Evolutionary conservation across 1,284 basidiomycete genomes (phyloP), one percentile per base, ranked within the genome.

Genomic region (Ustilago sp.): DNA sequence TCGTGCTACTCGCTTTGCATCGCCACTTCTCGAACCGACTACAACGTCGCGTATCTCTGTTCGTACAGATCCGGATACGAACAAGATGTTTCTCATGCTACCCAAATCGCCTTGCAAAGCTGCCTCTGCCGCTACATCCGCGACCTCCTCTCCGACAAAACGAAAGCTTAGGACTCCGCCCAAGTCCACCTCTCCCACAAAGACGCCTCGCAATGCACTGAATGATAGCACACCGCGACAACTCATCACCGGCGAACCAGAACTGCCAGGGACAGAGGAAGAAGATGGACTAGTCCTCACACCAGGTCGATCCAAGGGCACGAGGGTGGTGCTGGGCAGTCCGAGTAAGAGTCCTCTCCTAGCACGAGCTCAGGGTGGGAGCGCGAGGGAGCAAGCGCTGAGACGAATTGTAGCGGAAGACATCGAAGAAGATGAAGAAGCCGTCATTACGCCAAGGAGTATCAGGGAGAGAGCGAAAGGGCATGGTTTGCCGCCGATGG

Each of bases 271-370:
- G 2, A 67, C 60, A 5, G 71, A 68, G 17, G 68, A 77, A 34
- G 79, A 80, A 23, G 79, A 80, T 48, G 79, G 74, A 0, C 68
- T 77, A 13, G 67, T 78, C 1, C 71, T 80, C 28, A 80, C 75
- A 6, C 77, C 77, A 0, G 77, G 77, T 50, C 55, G 68, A 23
- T 12, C 53, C 15, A 76, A 68, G 12, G 73, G 69, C 7, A 69
- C 67, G 8, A 45, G 77, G 12, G 58, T 79, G 5, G 59, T 56
- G n/a, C 65, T 75, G 0, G 73, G 73, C 6, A 71, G 68, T 11
- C 73, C 73, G 2, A 62, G 55, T 45, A 75, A 75, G 35, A 68
- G 64, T 34, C 64, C 73, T 3, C 43, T 70, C 34, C 59, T 65
- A 9, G 47, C 58, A 8, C 63, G 52, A 50, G 17, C 57, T 31